These are phyloP conservation scores for Botrytis deweyae DNA, from an alignment of 2,329 filamentous ascomycete species.

Conservation along the genomic window DNA sequence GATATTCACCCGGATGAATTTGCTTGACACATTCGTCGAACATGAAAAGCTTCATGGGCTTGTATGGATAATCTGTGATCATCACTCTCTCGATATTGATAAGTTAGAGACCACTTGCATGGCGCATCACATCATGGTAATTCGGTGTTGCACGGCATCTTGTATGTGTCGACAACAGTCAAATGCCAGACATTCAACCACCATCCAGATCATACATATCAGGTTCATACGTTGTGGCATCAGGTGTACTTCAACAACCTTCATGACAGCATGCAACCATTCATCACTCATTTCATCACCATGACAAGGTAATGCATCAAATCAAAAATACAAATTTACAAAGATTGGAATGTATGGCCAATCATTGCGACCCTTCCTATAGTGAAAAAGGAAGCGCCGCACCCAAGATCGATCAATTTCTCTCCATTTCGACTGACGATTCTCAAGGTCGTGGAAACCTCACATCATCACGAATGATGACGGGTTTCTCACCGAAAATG, in stretches of 20 bases:
- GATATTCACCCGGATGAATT: background rate
- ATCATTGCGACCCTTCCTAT: conserved; percentile 27
- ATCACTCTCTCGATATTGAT: background rate
- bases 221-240: background rate
- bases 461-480: conserved; percentile 24
- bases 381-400: conserved; percentile 24
- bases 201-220: background rate
- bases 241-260: background rate
- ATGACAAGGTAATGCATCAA: background rate
- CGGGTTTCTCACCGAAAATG: conserved; percentile 28
- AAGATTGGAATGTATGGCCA: conserved; percentile 25
- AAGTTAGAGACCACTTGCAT: background rate
- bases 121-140: background rate
- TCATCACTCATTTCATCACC: background rate
- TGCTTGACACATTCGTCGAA: background rate
- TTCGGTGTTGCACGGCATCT: background rate
- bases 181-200: background rate
- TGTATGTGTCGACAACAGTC: background rate
- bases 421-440: conserved; percentile 27
- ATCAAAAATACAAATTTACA: conserved; percentile 1
- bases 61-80: background rate
- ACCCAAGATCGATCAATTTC: conserved; percentile 27
- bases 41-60: background rate
- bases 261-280: background rate
- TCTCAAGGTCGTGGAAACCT: conserved; percentile 27